Evolutionary conservation across 257 asterid species (phyloP).

Genomic region (Thymus mandschuricus): DNA sequence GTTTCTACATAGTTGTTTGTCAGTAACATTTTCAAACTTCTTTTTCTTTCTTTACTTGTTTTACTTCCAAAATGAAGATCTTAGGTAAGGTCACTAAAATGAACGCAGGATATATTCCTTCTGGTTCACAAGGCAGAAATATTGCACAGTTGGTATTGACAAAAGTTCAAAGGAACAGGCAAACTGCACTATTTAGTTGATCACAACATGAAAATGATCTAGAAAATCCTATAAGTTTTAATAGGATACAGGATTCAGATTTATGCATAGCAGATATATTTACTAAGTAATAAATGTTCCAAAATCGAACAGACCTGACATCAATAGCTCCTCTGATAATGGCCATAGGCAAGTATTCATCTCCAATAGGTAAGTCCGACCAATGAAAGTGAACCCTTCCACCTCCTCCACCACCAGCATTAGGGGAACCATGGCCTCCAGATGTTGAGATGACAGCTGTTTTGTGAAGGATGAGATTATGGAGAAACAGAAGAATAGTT

Average conservation of each 20-base stretch:
- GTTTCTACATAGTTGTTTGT: neutral
- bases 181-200: neutral
- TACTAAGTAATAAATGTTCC: slow-evolving; percentile 14
- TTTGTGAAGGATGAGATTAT: slow-evolving; percentile 51
- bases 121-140: neutral
- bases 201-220: slow-evolving; percentile 16
- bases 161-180: slow-evolving; percentile 4
- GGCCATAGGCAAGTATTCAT: slow-evolving; percentile 77
- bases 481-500: slow-evolving; percentile 81
- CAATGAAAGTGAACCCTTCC: slow-evolving; percentile 95
- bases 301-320: slow-evolving; percentile 57
- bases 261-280: slow-evolving; percentile 7
- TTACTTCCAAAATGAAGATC: neutral
- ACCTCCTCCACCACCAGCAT: slow-evolving; percentile 95
- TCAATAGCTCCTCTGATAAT: slow-evolving; percentile 58
- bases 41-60: neutral
- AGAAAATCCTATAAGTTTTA: neutral
- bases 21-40: neutral
- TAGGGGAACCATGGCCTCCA: slow-evolving; percentile 83
- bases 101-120: slow-evolving; percentile 3
- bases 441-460: slow-evolving; percentile 61
- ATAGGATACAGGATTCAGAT: slow-evolving; percentile 12
- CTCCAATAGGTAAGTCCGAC: slow-evolving; percentile 71
- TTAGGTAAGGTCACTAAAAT: slow-evolving; percentile 1
- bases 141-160: neutral